Evolutionary conservation across 2,329 filamentous ascomycete genomes (phyloP), one percentile per base, ranked within the genome.

Genomic region (Fusarium duplospermum): DNA sequence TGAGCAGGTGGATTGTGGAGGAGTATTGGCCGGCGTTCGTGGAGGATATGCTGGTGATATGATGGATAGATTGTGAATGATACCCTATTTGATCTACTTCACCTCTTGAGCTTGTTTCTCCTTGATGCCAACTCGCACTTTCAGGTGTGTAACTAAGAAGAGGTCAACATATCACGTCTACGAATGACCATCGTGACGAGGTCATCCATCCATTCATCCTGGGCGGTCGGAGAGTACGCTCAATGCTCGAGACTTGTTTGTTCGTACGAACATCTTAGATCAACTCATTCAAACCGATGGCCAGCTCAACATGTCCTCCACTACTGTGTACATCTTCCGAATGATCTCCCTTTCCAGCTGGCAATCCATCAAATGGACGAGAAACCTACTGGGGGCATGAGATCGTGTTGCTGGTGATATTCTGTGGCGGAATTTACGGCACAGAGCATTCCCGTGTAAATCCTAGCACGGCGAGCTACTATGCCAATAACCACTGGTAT

Each of bases 21-120:
- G 62, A 58, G n/a, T 74, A 72, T 60, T 74, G 62, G 69, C 67
- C 58, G 6, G 35, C 62, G 29, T 73, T 73, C 62, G 24, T 62
- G 24, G 40, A 31, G 22, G 64, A 66, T 62, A 33, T 67, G n/a
- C 52, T 65, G 62, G 31, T 33, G 36, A 35, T 61, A n/a, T 38
- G 36, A 38, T 38, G 36, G 36, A n/a, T 38, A 38, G 36, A 38
- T 38, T 38, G 16, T 38, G 36, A 38, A 38, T 38, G 36, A 38
- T 38, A 38, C n/a, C 35, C 36, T 38, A 16, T n/a, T 38, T 38
- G 36, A 7, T 38, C 36, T 38, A 5, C 36, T 38, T 38, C 36
- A 38, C 36, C 36, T 38, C 36, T 38, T 1, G 36, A 38, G 36
- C 36, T 38, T 38, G 36, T 38, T 38, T 38, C 36, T 38, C n/a